Base-by-base conservation (phyloP, 495 filamentous ascomycete species). In the Haplographium delicatum region DNA sequence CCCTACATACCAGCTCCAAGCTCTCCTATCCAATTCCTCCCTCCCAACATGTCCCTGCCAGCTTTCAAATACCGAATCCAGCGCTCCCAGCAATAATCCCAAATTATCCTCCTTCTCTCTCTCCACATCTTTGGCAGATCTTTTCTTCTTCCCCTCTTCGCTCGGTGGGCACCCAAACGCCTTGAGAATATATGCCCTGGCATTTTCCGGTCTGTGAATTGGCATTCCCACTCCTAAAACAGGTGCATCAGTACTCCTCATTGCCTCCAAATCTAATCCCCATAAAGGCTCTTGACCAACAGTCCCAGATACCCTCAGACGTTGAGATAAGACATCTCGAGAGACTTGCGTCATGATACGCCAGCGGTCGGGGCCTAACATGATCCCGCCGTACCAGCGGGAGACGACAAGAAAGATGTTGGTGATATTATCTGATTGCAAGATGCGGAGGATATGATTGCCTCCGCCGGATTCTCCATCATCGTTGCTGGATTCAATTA, bases 381-480 rank as follows among this genome's bases (percentile, higher is more conserved):
- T 76, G 4, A 91, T 73, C 0, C 93, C 93, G 0, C 93, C 93
- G 64, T 88, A 97, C 93, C 93, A 98, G 23, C 93, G 73, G 27
- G 84, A 86, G 39, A 98, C 86, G 16, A 98, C 88, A 5, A 98
- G 86, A 13, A 96, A 72, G 1, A 88, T 83, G 68, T 89, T 78
- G 70, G 83, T 84, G 2, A 89, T 81, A 64, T 85, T 78, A 74
- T 86, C 84, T 53, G 89, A 67, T 64, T 89, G 83, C 75, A 98
- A 74, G 38, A 95, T 66, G 65, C 85, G 80, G 19, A 95, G 72
- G 58, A 97, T 64, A 22, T 93, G 76, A 0, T 82, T 80, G 5
- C 93, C 93, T 22, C 86, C 89, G 22, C 89, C 90, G 8, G 80
- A 83, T 70, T 98, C 93, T 6, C 93, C 93, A 63, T 98, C 93